Base-by-base conservation (phyloP, 768 basidiomycete species). In the Tricholoma furcatifolium region DNA sequence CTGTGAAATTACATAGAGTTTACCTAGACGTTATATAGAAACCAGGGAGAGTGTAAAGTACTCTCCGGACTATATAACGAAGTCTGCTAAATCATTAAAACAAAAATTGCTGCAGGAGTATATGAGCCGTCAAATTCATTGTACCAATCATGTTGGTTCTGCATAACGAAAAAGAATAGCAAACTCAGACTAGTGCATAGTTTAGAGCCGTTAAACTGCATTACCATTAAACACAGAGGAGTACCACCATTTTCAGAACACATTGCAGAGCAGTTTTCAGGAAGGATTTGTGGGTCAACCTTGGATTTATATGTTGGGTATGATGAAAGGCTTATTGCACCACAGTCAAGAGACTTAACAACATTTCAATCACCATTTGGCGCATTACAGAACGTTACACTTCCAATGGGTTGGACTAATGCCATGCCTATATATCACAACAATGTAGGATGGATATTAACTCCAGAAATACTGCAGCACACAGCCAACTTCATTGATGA, bases 401-500 rank as follows among this genome's bases (percentile, higher is more conserved):
- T 79, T 0, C 75, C 72, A 0, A 58, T 60, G 60, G 60, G 60
- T 1, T 58, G 56, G 60, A 53, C 56, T 0, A 60, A 60, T 32
- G 57, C 56, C 0, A 65, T 70, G 0, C 69, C 68, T 0, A 72
- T 76, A 2, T 72, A 74, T 44, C 73, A 78, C 15, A 70, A 67
- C 15, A 67, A 77, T 47, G 62, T 75, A 3, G 62, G 63, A 0
- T 68, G 68, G 34, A 71, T 77, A 6, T 54, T 80, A 0, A 61
- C 70, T 34, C 49, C 64, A 0, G 71, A 79, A 51, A 77, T 80
- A 2, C 74, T 73, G 15, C 21, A 74, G 1, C 20, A 62, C 5
- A 71, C 70, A 0, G 53, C 58, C 0, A 67, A 66, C 0, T 81
- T 68, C 45, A 66, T 80, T 9, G 71, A 82, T 52, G 69, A 80